Base-by-base conservation (phyloP, 805 yeast species). In the Schizosaccharomyces cryophilus region DNA sequence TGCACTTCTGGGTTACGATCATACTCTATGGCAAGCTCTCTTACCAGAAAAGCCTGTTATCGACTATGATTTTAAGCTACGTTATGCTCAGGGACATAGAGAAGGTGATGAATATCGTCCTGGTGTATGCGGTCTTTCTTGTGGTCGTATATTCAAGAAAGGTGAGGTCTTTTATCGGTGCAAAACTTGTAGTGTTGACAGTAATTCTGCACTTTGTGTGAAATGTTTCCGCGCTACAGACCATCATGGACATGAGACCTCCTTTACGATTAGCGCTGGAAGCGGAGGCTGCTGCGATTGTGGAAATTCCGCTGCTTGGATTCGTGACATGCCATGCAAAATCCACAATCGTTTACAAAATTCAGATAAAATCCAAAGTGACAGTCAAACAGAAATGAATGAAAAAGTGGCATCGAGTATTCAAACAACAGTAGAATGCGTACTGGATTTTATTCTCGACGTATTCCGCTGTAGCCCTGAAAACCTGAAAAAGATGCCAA, bases 281-380 rank as follows among this genome's bases (percentile, higher is more conserved):
- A 79, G 80, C 62, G 87, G 89, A 45, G 94, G 93, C 0, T 85
- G 84, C 19, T 85, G 94, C 69, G 95, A 87, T 67, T 87, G 95
- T 69, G 95, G 95, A 3, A 95, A 87, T 67, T 79, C 82, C 0
- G 94, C 85, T 24, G 58, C 61, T 6, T 59, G 58, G 58, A 45
- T 38, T 9, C 42, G 45, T 13, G 47, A 19, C 6, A n/a, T 29
- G n/a, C 21, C 21, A 5, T 56, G 60, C 26, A 35, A 35, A 30
- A 56, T 56, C 11, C 60, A 56, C 17, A n/a, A 26, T 54, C 2
- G 11, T 3, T 21, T 11, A 51, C 56, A 51, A 24, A 29, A 51
- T 2, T 3, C 9, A 24, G 17, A 3, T 7, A 35, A 21, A 19
- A 24, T 35, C 9, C 6, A 17, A 19, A 24, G 35, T 17, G 19